Base-by-base conservation (phyloP, 2,329 filamentous ascomycete species). In the Aspergillus intermedius region DNA sequence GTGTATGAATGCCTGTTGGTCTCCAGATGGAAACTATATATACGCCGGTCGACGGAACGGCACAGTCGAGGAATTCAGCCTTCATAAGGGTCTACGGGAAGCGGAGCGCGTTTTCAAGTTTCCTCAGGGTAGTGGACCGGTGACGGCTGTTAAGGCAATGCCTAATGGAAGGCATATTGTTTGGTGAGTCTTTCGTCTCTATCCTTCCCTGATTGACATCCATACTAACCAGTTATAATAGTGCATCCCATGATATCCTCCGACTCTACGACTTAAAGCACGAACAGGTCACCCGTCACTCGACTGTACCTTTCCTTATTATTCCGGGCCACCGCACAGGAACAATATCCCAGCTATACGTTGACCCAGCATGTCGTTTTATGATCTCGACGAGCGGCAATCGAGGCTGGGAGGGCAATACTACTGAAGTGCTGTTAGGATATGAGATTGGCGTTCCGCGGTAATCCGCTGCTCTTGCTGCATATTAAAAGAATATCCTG, bases 1-100 rank as follows among this genome's bases (percentile, higher is more conserved):
- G 91, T 97, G 91, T 68, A 96, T 95, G 83, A 91, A 88, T 56
- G 89, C 90, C 1, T 95, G 90, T 72, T 98, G 93, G 93, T 91
- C 87, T 47, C 90, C 90, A 0, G 88, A 96, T 65, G 93, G 93
- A 12, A 97, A 97, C 69, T 89, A 82, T 68, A 91, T 98, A 60
- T 98, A 95, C 69, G 91, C 87, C 0, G 93, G 93, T 0, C 78
- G 93, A 23, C 79, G 93, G 49, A 97, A 97, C 67, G 81, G 89
- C 45, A 94, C 89, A 0, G 93, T 98, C 0, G 93, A 98, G 58
- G 93, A 98, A 69, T 98, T 87, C 69, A 89, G 83, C 61, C 76
- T 98, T 15, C 88, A 93, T 65, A 89, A 90, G 60, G 79, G 84
- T 1, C 77, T 88, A 1, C 86, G 86, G 71, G 78, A 82, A 54